Conservation (phyloP, 352 stramenopile genomes). For the Elongisporangium undulatum region DNA sequence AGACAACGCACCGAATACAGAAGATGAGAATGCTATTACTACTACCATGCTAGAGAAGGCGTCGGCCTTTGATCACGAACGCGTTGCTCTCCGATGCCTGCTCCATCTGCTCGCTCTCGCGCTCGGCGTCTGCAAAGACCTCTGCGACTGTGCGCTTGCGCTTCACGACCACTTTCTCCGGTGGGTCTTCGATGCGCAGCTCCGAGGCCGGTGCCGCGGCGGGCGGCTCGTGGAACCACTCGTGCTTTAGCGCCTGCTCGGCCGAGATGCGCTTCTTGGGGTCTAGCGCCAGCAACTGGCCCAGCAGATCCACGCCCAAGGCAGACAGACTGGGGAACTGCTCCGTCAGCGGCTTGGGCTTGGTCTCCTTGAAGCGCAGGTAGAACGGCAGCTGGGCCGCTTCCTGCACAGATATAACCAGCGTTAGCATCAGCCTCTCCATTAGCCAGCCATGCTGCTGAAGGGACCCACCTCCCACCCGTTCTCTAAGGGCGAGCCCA, state of each 20-base stretch:
- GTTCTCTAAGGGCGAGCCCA: conserved; percentile 64
- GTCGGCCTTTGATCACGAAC: conserved; percentile 51
- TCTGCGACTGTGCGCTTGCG: conserved; percentile 2
- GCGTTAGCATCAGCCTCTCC: neutral
- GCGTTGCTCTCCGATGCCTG: conserved; percentile 4
- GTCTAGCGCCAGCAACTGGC: conserved; percentile 45
- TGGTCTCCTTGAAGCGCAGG: conserved; percentile 69
- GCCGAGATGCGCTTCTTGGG: conserved; percentile 58
- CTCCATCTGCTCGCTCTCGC: conserved; percentile 9
- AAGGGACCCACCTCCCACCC: conserved; percentile 29
- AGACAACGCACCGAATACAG: neutral
- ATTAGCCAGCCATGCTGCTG: neutral
- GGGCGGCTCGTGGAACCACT: conserved; percentile 60
- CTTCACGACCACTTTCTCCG: conserved; percentile 9
- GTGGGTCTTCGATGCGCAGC: conserved; percentile 25
- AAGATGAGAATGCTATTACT: neutral
- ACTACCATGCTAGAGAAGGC: conserved; percentile 30
- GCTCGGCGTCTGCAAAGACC: conserved; percentile 4
- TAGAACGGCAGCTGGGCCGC: conserved; percentile 61
- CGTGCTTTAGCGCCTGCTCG: conserved; percentile 43
- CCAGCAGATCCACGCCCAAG: conserved; percentile 46
- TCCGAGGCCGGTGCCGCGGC: conserved; percentile 12
- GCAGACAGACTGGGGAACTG: conserved; percentile 59
- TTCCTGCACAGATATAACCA: conserved; percentile 7
- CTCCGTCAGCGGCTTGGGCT: conserved; percentile 40